phyloP scores from a whole-genome alignment of 768 basidiomycete species.

The Chalciporus chontae region DNA sequence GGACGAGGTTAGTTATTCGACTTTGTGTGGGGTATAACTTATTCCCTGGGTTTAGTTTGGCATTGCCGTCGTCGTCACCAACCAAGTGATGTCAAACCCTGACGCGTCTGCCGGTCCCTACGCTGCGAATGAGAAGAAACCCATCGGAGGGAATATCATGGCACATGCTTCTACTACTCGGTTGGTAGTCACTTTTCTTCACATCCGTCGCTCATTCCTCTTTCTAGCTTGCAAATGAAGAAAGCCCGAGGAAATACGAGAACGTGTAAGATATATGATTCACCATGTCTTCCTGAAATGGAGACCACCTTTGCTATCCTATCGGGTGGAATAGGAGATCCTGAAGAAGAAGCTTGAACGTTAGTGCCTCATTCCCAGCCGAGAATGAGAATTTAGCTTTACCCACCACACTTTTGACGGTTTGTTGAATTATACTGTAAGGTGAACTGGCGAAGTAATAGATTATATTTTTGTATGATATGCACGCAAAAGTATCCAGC shows the following conservation, averaged over 20 bases:
- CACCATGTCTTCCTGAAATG: constrained; percentile 94
- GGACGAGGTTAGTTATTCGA: constrained; percentile 70
- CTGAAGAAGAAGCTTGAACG: constrained; percentile 74
- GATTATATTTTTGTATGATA: background rate
- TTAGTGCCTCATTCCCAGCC: background rate
- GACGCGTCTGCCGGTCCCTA: constrained; percentile 90
- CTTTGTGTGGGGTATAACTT: background rate
- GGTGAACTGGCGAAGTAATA: constrained; percentile 8
- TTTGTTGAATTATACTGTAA: constrained; percentile 4
- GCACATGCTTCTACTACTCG: constrained; percentile 98
- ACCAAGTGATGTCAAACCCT: constrained; percentile 99
- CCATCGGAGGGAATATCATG: constrained; percentile 98
- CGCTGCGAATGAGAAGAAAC: constrained; percentile 92
- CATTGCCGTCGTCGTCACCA: constrained; percentile 94
- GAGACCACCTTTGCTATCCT: constrained; percentile 96
- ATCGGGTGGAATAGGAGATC: constrained; percentile 87
- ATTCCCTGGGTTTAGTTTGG: constrained; percentile 64
- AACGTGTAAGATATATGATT: constrained; percentile 96
- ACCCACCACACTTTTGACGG: background rate
- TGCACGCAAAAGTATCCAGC: background rate
- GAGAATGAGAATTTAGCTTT: background rate
- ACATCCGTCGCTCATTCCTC: constrained; percentile 5
- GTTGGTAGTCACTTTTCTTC: constrained; percentile 36
- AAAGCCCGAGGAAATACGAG: constrained; percentile 91
- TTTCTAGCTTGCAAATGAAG: constrained; percentile 74